phyloP scores from a whole-genome alignment of 2,329 filamentous ascomycete species.

The Phaeosphaeriaceae sp. region DNA sequence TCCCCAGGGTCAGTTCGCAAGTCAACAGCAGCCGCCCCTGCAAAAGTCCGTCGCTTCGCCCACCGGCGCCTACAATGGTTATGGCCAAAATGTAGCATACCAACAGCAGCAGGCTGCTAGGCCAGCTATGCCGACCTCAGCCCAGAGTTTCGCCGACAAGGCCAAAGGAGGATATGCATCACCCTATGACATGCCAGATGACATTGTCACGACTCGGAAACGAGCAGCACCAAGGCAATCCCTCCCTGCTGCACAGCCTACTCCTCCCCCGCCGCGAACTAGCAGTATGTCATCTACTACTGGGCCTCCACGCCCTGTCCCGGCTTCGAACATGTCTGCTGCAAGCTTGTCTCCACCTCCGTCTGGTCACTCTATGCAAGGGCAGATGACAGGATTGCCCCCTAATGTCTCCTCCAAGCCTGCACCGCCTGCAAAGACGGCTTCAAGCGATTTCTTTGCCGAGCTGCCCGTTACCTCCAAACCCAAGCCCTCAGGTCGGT shows the following conservation, averaged over 20 bases:
- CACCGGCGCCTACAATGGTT: slow-evolving; percentile 36
- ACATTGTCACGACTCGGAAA: slow-evolving; percentile 76
- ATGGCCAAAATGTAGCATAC: slow-evolving; percentile 35
- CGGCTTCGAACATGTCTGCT: slow-evolving; percentile 42
- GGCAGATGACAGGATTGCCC: slow-evolving; percentile 40
- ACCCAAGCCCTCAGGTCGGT: slow-evolving; percentile 48
- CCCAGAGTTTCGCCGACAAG: slow-evolving; percentile 88
- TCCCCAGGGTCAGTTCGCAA: slow-evolving; percentile 58
- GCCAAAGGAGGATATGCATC: slow-evolving; percentile 91
- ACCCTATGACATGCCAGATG: slow-evolving; percentile 93
- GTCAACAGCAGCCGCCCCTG: slow-evolving; percentile 18
- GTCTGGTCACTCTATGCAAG: slow-evolving; percentile 47
- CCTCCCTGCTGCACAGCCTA: slow-evolving; percentile 46
- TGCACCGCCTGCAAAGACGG: slow-evolving; percentile 34
- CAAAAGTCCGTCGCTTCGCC: slow-evolving; percentile 24
- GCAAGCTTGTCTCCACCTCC: slow-evolving; percentile 51
- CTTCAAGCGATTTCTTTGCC: slow-evolving; percentile 56
- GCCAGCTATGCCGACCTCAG: slow-evolving; percentile 59
- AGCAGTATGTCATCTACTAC: slow-evolving; percentile 60
- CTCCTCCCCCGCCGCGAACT: slow-evolving; percentile 66
- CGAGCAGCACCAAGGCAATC: slow-evolving; percentile 50
- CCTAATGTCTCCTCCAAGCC: slow-evolving; percentile 32
- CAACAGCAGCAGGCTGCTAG: slow-evolving; percentile 48
- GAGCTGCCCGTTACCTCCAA: slow-evolving; percentile 57
- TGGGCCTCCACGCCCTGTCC: slow-evolving; percentile 27